A percentile compares a stretch with the other conserved stretches of the same genome.
phyloP scores from a whole-genome alignment of 495 filamentous ascomycete genomes.

The Neurospora sp. region DNA sequence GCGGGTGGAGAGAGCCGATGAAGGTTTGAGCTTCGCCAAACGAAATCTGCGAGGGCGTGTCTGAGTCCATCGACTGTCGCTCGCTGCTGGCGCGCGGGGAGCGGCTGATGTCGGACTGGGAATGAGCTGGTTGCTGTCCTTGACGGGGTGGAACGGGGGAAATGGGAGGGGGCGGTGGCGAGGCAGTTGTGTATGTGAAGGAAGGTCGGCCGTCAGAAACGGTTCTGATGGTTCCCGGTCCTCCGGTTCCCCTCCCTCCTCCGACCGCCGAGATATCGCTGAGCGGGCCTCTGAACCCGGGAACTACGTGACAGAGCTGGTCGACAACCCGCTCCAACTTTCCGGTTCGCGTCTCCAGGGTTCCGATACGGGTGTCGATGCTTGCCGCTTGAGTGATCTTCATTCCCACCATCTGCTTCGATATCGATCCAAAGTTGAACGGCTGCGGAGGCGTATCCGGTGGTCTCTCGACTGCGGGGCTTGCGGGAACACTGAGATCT shows the following conservation, averaged over 20 bases:
- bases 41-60: slow-evolving; percentile 25
- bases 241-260: neutral
- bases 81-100: slow-evolving; percentile 22
- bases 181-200: slow-evolving; percentile 16
- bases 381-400: slow-evolving; percentile 43
- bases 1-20: slow-evolving; percentile 26
- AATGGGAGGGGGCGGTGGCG: slow-evolving; percentile 20
- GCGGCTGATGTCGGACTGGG: slow-evolving; percentile 11
- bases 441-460: slow-evolving; percentile 37
- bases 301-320: slow-evolving; percentile 31
- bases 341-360: slow-evolving; percentile 35
- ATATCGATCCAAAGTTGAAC: slow-evolving; percentile 39
- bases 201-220: neutral
- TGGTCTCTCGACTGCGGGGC: slow-evolving; percentile 20
- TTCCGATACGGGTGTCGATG: slow-evolving; percentile 37
- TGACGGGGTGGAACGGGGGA: slow-evolving; percentile 5
- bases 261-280: slow-evolving; percentile 11
- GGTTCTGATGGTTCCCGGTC: neutral
- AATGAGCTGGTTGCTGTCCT: slow-evolving; percentile 11
- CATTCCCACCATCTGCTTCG: slow-evolving; percentile 38
- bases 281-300: slow-evolving; percentile 23
- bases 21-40: slow-evolving; percentile 31
- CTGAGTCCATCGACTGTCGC: slow-evolving; percentile 24
- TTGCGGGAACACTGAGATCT: slow-evolving; percentile 23
- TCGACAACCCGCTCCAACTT: slow-evolving; percentile 38